Evolutionary conservation across 441 rosid species (phyloP).

Genomic region (Aquilaria agallochum): DNA sequence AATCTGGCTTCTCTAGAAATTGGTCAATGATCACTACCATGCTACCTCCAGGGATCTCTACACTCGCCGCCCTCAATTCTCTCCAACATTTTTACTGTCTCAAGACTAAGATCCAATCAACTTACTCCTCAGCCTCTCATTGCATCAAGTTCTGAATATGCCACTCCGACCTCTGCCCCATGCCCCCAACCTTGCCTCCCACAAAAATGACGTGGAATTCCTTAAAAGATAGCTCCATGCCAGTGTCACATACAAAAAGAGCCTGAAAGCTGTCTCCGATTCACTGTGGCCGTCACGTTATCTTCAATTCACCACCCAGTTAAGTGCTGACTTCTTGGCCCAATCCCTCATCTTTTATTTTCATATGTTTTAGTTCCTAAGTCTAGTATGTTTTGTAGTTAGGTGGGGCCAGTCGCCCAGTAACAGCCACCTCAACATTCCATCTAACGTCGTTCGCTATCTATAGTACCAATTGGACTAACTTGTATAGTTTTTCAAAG

Average conservation of each 20-base stretch:
- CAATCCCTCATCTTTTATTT: no score
- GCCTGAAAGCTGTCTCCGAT: conserved; percentile 64
- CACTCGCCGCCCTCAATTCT: conserved; percentile 50
- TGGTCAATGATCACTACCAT: conserved; percentile 66
- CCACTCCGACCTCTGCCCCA: conserved; percentile 55
- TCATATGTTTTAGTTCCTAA: no score
- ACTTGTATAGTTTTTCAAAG: no score
- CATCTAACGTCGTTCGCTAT: no score
- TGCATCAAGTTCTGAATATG: conserved; percentile 59
- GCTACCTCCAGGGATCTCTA: conserved; percentile 42
- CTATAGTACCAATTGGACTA: no score
- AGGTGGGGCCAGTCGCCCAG: no score
- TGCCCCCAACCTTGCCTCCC: conserved; percentile 16
- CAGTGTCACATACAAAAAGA: conserved; percentile 55
- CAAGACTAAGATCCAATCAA: no score
- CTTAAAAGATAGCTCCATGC: conserved; percentile 46
- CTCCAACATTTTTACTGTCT: conserved; percentile 64
- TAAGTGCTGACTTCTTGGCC: no score
- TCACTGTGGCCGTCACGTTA: no score
- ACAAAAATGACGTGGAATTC: conserved; percentile 36
- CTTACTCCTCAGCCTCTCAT: conserved; percentile 24
- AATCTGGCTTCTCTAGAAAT: conserved; percentile 60
- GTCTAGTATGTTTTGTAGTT: no score
- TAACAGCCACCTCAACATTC: no score
- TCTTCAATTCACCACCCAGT: no score